A percentile compares a stretch with the other conserved stretches of the same genome.
phyloP scores from a whole-genome alignment of 2,329 filamentous ascomycete species.

The Aspergillus candidus region DNA sequence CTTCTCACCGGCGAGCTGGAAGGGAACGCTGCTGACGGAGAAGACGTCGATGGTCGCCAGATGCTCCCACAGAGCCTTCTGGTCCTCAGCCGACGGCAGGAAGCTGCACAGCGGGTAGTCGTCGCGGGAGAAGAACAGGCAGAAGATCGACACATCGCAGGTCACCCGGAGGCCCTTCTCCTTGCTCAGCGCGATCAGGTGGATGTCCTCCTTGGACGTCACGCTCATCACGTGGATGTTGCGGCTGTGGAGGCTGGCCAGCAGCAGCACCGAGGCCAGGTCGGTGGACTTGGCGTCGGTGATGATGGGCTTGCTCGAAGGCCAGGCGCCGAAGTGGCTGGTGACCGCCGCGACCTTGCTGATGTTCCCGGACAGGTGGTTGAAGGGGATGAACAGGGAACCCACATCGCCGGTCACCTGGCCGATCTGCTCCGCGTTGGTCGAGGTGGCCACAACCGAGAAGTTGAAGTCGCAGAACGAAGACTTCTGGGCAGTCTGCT shows the following conservation, averaged over 20 bases:
- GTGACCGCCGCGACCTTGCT: slow-evolving; percentile 76
- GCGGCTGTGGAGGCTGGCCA: slow-evolving; percentile 70
- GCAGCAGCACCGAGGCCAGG: slow-evolving; percentile 69
- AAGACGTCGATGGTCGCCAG: slow-evolving; percentile 70
- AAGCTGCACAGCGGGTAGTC: slow-evolving; percentile 63
- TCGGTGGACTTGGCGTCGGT: slow-evolving; percentile 77
- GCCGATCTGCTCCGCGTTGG: slow-evolving; percentile 68
- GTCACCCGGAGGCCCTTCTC: slow-evolving; percentile 76
- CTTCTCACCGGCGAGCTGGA: slow-evolving; percentile 60
- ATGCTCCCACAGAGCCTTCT: slow-evolving; percentile 68
- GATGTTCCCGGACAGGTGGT: slow-evolving; percentile 73
- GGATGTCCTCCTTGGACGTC: slow-evolving; percentile 74
- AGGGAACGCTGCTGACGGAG: slow-evolving; percentile 71
- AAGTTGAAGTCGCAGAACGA: slow-evolving; percentile 75
- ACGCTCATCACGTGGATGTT: slow-evolving; percentile 76
- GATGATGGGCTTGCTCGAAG: slow-evolving; percentile 69
- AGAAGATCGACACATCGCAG: slow-evolving; percentile 76
- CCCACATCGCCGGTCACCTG: slow-evolving; percentile 67
- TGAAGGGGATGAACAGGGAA: slow-evolving; percentile 77
- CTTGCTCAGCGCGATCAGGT: slow-evolving; percentile 69
- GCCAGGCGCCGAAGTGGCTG: slow-evolving; percentile 73
- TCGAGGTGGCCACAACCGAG: slow-evolving; percentile 66
- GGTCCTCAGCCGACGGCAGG: slow-evolving; percentile 62
- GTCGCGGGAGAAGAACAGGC: slow-evolving; percentile 65
- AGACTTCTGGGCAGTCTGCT: slow-evolving; percentile 62